Base-by-base conservation (phyloP, 129 eudicot species). In the Heracleum sosnowskyi region DNA sequence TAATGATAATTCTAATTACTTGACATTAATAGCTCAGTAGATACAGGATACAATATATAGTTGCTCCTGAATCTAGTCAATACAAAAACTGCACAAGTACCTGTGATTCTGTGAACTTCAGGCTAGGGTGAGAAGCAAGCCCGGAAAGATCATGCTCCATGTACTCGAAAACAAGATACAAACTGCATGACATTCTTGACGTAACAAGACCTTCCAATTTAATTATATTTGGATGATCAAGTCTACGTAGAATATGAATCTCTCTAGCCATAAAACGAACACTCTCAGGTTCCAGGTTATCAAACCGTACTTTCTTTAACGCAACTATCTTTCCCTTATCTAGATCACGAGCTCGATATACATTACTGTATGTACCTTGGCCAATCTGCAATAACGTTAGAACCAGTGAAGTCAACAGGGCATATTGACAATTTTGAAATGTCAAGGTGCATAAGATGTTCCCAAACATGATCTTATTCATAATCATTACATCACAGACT, bases 141-240 rank as follows among this genome's bases (percentile, higher is more conserved):
- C 98, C 97, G 0, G 98, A 95, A 79, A 94, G 88, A 76, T 94
- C 98, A 86, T 94, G 98, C 78, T 94, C 98, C 98, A 94, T 94
- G 84, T 94, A 94, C 79, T 94, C 98, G 47, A 94, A 94, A 49
- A 94, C 98, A 70, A 94, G 96, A 74, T 94, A 94, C 76, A 94
- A 82, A 89, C 97, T 94, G 91, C 96, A 91, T 28, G 98, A 94
- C 96, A 91, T 91, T 76, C 98, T 80, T 49, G 98, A 94, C 0
- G 98, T 91, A 76, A 94, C 97, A 28, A 94, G 87, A 81, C 97
- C 98, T 90, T 94, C 97, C 82, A 94, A 66, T 84, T 94, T 94
- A 74, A 94, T 88, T 55, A 94, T 88, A 76, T 94, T 94, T 73
- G 97, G 98, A 86, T 94, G 97, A 79, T 94, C 86, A 74, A 94